A percentile compares a stretch with the other conserved stretches of the same genome.
These are phyloP conservation scores for Colletotrichum trifolii DNA, from an alignment of 2,329 filamentous ascomycete genomes.

Conservation along the genomic window DNA sequence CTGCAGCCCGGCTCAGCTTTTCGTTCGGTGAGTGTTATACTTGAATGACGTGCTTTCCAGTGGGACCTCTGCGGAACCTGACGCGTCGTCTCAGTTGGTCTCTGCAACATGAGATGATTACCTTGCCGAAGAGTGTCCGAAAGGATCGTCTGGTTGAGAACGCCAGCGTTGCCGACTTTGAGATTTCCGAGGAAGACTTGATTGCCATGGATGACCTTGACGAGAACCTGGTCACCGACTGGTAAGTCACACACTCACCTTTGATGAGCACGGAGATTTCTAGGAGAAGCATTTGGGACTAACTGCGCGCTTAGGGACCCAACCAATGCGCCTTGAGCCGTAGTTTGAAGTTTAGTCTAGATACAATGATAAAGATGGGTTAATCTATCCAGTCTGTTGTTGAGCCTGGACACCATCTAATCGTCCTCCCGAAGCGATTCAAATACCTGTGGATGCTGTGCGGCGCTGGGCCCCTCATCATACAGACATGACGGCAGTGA, in stretches of 20 bases:
- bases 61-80: not conserved
- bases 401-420: not conserved
- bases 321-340: constrained; percentile 42
- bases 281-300: not conserved
- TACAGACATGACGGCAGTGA: too few species aligned
- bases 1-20: constrained; percentile 77
- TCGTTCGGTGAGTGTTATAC: constrained; percentile 62
- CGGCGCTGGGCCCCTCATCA: too few species aligned
- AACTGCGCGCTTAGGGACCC: constrained; percentile 41
- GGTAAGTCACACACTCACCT: constrained; percentile 51
- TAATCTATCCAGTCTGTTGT: not conserved
- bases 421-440: too few species aligned
- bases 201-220: constrained; percentile 71
- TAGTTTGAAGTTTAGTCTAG: not conserved
- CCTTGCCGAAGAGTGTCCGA: constrained; percentile 78
- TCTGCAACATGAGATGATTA: constrained; percentile 78
- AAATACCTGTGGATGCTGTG: too few species aligned
- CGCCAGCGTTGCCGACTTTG: constrained; percentile 68
- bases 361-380: not conserved
- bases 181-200: constrained; percentile 73
- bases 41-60: not conserved
- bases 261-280: not conserved
- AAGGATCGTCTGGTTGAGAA: constrained; percentile 74
- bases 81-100: constrained; percentile 69
- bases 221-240: constrained; percentile 79